A percentile compares a stretch with the other conserved stretches of the same genome.
Evolutionary conservation across 139 green algal genomes (phyloP).

Genomic region (Haematococcus lacustris): DNA sequence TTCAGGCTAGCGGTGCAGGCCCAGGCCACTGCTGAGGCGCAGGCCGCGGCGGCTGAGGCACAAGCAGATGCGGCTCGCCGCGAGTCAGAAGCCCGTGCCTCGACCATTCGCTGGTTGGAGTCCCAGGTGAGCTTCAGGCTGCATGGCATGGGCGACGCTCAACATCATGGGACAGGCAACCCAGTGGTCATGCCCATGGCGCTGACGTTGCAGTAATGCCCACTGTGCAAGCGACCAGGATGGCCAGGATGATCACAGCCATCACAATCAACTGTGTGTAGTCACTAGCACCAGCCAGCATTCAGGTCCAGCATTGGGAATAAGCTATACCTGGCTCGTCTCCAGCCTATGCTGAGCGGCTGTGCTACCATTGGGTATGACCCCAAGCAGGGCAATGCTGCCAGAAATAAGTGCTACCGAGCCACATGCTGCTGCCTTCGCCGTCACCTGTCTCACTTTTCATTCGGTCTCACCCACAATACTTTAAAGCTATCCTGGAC

Average conservation of each 20-base stretch:
- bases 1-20: constrained; percentile 14
- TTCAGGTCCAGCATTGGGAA: background rate
- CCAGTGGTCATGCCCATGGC: background rate
- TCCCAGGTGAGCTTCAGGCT: constrained; percentile 11
- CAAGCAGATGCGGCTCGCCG: background rate
- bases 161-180: background rate
- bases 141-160: background rate
- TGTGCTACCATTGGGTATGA: no score
- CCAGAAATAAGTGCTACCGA: no score
- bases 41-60: constrained; percentile 4
- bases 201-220: background rate
- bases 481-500: no score
- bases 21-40: constrained; percentile 3
- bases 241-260: background rate
- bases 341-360: no score
- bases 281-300: background rate
- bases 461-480: no score
- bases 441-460: no score
- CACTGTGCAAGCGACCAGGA: background rate
- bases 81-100: constrained; percentile 13
- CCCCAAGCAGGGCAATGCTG: no score
- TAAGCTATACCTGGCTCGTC: no score
- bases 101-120: constrained; percentile 34
- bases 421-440: no score
- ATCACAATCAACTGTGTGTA: background rate